phyloP scores from a whole-genome alignment of 2,329 filamentous ascomycete genomes.

The Xylariales sp. region DNA sequence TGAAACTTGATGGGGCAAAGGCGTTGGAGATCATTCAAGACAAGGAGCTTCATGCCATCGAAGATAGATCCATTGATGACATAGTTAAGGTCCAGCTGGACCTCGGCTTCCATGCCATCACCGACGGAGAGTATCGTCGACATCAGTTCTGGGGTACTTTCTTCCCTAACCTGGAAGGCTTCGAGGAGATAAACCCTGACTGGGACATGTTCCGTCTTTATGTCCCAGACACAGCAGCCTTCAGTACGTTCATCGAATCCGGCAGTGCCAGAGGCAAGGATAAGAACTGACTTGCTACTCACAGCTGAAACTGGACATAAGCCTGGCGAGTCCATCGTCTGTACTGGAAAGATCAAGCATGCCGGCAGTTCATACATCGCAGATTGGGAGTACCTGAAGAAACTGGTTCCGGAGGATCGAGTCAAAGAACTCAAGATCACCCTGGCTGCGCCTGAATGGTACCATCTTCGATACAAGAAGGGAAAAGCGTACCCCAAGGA shows the following conservation, averaged over 20 bases:
- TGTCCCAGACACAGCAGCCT: conserved; percentile 41
- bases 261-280: too few relatives aligned
- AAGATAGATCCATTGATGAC: conserved; percentile 58
- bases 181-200: conserved; percentile 43
- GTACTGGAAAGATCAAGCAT: conserved; percentile 42
- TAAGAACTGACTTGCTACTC: too few relatives aligned
- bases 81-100: conserved; percentile 66
- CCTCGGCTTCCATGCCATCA: conserved; percentile 62
- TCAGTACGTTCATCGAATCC: conserved; percentile 36
- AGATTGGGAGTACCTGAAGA: conserved; percentile 38
- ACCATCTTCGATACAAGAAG: conserved; percentile 53
- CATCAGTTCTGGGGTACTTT: conserved; percentile 49
- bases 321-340: conserved; percentile 41
- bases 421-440: conserved; percentile 55
- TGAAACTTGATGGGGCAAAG: conserved; percentile 34
- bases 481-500: conserved; percentile 52
- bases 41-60: conserved; percentile 44
- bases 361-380: conserved; percentile 37
- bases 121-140: conserved; percentile 31
- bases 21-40: conserved; percentile 33
- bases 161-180: conserved; percentile 37
- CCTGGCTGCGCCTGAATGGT: conserved; percentile 48
- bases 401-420: conserved; percentile 50
- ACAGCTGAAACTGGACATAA: conserved; percentile 40
- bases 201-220: conserved; percentile 49